These are phyloP conservation scores for Chlorella variabilis DNA, from an alignment of 163 green algal species.

Conservation along the genomic window DNA sequence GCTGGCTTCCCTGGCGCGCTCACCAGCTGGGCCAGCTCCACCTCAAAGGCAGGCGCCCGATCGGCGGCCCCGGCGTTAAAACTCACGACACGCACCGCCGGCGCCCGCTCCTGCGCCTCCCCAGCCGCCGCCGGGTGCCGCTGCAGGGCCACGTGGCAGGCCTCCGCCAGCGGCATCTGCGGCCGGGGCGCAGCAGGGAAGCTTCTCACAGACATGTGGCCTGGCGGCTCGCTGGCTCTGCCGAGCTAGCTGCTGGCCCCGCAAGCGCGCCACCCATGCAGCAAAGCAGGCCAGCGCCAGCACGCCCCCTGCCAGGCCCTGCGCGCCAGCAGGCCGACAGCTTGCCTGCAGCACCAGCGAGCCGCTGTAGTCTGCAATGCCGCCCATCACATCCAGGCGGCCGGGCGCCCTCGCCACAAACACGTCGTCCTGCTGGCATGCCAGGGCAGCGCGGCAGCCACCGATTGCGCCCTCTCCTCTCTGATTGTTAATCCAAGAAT, in stretches of 20 bases:
- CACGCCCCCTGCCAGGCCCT: too few species aligned
- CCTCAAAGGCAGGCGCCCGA: slow-evolving; percentile 72
- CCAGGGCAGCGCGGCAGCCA: neutral
- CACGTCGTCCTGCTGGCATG: slow-evolving; percentile 58
- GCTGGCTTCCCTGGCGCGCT: too few species aligned
- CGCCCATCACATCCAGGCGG: slow-evolving; percentile 96
- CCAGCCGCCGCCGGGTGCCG: slow-evolving; percentile 47
- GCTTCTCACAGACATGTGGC: neutral
- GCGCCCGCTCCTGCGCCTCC: slow-evolving; percentile 54
- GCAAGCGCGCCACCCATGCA: neutral
- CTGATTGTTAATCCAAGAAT: too few species aligned
- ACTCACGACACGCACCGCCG: slow-evolving; percentile 71
- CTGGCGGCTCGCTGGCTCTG: neutral
- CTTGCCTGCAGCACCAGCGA: slow-evolving; percentile 43
- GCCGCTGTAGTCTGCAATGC: slow-evolving; percentile 90
- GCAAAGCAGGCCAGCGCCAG: neutral
- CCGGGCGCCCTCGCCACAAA: slow-evolving; percentile 87
- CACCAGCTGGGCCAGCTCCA: slow-evolving; percentile 66
- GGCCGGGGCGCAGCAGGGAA: slow-evolving; percentile 45
- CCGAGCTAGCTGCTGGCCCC: neutral
- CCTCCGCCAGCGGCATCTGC: slow-evolving; percentile 90
- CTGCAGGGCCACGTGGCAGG: slow-evolving; percentile 91
- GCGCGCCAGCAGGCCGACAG: too few species aligned
- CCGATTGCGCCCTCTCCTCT: too few species aligned
- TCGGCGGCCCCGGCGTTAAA: slow-evolving; percentile 64